Evolutionary conservation across 345 rosid genomes (phyloP).

Genomic region (Hirschfeldia incana): DNA sequence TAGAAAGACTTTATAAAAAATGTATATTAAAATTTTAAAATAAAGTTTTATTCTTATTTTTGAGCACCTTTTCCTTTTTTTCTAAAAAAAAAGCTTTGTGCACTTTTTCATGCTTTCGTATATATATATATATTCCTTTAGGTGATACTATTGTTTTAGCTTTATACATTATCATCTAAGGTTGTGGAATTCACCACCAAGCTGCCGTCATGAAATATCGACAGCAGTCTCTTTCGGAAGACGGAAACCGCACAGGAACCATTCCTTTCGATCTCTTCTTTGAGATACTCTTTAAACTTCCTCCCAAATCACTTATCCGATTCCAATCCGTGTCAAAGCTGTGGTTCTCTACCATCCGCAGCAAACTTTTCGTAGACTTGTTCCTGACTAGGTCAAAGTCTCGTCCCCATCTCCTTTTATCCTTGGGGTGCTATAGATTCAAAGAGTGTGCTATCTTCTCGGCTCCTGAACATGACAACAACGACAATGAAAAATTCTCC

Average conservation of each 20-base stretch:
- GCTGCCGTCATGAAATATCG: background rate
- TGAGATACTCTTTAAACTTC: background rate
- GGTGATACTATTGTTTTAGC: too few species aligned
- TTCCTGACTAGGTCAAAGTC: background rate
- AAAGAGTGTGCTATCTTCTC: background rate
- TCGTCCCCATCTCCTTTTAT: background rate
- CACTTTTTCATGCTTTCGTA: too few species aligned
- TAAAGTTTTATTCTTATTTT: too few species aligned
- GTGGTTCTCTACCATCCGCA: background rate
- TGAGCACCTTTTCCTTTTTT: too few species aligned
- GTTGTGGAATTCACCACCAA: background rate
- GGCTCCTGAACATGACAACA: background rate
- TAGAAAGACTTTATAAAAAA: too few species aligned
- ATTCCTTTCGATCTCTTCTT: background rate
- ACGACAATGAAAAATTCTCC: background rate
- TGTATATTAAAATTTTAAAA: too few species aligned
- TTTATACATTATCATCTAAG: too few species aligned
- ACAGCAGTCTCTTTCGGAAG: background rate
- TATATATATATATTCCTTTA: too few species aligned
- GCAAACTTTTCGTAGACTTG: background rate
- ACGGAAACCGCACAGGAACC: background rate
- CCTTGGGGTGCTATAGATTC: background rate
- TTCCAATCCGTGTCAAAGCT: background rate
- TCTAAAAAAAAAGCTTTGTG: too few species aligned
- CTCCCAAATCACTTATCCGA: background rate